Conservation (phyloP, 257 asterid genomes). For the Rhazya stricta region DNA sequence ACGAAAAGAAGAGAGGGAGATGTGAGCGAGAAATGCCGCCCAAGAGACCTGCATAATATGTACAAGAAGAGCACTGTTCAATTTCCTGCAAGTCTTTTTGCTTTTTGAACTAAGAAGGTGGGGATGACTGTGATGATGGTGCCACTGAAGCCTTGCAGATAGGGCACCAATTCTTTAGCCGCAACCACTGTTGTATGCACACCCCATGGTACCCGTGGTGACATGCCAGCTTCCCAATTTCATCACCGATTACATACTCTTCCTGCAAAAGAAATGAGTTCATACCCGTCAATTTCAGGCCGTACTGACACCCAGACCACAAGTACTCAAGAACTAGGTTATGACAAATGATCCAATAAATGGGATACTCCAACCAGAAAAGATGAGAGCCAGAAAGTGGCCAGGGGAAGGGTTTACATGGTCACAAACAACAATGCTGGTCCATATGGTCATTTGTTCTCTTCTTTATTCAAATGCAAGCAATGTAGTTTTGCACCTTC, state of each 20-base stretch:
- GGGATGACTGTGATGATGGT: not conserved
- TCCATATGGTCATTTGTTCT: not conserved
- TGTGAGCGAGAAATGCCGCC: not conserved
- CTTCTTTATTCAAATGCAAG: not conserved
- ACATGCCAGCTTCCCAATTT: constrained; percentile 66
- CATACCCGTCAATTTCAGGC: not conserved
- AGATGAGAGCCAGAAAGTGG: not conserved
- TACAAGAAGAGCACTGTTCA: not conserved
- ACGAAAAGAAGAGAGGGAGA: not conserved
- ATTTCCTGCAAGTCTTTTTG: not conserved
- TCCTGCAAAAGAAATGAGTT: constrained; percentile 45
- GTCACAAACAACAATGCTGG: not conserved
- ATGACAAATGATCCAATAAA: not conserved
- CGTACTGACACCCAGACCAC: not conserved
- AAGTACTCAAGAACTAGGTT: not conserved
- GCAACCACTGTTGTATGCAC: constrained; percentile 73
- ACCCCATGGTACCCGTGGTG: constrained; percentile 56
- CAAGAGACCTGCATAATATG: not conserved
- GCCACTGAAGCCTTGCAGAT: constrained; percentile 72
- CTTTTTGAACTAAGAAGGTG: not conserved
- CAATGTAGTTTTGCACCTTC: not conserved
- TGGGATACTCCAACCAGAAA: not conserved
- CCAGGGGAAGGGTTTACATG: not conserved
- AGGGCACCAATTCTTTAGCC: constrained; percentile 90
- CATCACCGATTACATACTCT: constrained; percentile 62